Evolutionary conservation across 495 filamentous ascomycete genomes (phyloP), one percentile per base, ranked within the genome.

Genomic region (Schizothecium vesticola): DNA sequence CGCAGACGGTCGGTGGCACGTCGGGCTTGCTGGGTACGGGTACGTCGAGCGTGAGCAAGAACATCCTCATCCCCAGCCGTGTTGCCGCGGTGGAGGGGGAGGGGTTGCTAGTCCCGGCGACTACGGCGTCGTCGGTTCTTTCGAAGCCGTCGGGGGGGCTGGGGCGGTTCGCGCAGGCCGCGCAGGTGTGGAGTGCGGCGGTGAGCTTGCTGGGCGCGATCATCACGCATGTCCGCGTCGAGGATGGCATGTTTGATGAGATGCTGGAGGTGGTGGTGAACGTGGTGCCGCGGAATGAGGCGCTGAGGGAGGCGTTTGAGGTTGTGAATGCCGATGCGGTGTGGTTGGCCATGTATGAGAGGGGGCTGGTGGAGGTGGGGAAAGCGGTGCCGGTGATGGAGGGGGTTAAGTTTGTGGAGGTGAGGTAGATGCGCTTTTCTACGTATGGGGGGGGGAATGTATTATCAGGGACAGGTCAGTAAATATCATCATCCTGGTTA

Each of bases 211-310:
- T 93, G 11, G 75, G 81, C 16, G 77, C 78, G 0, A 75, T 92
- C 16, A 78, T 88, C 12, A 75, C 76, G 28, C 81, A 84, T 74
- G 89, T 92, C 23, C 75, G 80, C 25, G 68, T 93, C 1, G 81
- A 83, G 23, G 86, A 88, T 59, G 85, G 86, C 24, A 81, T 89
- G 71, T 88, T 92, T 73, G 90, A 93, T 75, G 86, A 91, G 59
- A 81, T 90, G 3, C 77, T 92, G 61, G 83, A 83, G 57, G 73
- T 91, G 67, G 75, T 92, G 29, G 84, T 76, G 11, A 85, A 83
- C 4, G 77, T 80, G 61, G 64, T 89, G 63, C 63, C 79, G n/a
- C 75, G 73, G 36, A 77, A 82, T 60, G 60, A 66, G n/a, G 82
- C 86, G 68, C 75, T 90, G 12, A 79, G 78, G 60, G 74, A 74